Evolutionary conservation across 768 basidiomycete species (phyloP).

Genomic region (Boletus sp.): DNA sequence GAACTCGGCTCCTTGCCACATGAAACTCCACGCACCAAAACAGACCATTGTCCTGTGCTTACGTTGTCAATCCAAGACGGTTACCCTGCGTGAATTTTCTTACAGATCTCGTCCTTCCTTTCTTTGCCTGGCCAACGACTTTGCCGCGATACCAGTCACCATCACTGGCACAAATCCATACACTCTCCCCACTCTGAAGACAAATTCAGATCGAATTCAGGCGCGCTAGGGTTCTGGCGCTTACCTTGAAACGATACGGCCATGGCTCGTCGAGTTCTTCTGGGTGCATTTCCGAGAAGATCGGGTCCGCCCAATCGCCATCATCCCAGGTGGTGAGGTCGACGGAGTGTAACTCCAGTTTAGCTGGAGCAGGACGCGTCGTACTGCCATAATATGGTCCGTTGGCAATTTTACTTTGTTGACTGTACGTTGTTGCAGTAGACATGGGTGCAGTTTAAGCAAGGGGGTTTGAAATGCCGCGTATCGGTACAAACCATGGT

Average conservation of each 20-base stretch:
- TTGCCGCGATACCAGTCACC: conserved; percentile 53
- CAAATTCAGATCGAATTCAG: neutral
- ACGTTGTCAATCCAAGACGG: neutral
- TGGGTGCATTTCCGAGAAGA: conserved; percentile 30
- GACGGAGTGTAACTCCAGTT: conserved; percentile 16
- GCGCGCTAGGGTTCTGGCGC: neutral
- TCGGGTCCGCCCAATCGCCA: conserved; percentile 12
- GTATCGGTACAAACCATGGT: neutral
- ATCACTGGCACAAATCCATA: conserved; percentile 50
- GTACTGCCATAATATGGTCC: neutral
- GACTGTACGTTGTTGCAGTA: neutral
- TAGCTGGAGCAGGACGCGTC: neutral
- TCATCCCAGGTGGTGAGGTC: conserved; percentile 29
- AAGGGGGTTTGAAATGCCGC: neutral
- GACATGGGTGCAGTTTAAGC: conserved; percentile 2
- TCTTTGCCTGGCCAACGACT: conserved; percentile 42
- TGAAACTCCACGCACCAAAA: conserved; percentile 52
- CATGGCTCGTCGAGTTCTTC: conserved; percentile 48
- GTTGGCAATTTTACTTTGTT: conserved; percentile 1
- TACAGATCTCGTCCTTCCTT: conserved; percentile 48
- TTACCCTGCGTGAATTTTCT: conserved; percentile 6
- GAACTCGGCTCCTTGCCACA: conserved; percentile 36
- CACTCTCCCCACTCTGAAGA: conserved; percentile 42
- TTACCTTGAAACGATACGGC: conserved; percentile 49
- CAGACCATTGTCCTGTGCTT: conserved; percentile 43